Evolutionary conservation across 768 basidiomycete genomes (phyloP).

Genomic region (Boletellus sp.): DNA sequence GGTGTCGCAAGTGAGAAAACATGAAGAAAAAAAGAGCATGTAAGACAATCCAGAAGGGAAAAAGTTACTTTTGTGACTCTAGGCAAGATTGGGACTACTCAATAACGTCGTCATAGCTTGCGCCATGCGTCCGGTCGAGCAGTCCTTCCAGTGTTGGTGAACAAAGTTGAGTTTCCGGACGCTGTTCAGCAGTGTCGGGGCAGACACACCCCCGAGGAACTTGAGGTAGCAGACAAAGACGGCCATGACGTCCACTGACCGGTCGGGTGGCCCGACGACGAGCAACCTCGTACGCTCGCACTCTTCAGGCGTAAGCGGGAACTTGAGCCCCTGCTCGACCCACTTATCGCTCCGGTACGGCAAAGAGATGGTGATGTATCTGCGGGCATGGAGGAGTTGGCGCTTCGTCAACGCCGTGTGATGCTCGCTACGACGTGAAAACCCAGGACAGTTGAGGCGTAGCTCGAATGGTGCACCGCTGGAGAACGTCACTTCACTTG

Average conservation of each 20-base stretch:
- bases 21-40: too few species aligned
- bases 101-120: too few species aligned
- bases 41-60: too few species aligned
- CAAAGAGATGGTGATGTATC: not conserved
- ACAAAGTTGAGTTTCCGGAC: not conserved
- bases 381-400: slow-evolving; percentile 1
- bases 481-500: not conserved
- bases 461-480: not conserved
- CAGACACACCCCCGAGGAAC: slow-evolving; percentile 1
- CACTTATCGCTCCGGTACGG: not conserved
- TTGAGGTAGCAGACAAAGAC: slow-evolving; percentile 28
- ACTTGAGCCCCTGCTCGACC: not conserved
- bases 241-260: slow-evolving; percentile 29
- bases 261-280: slow-evolving; percentile 26
- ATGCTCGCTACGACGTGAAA: not conserved
- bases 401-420: not conserved
- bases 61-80: too few species aligned
- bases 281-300: slow-evolving; percentile 21
- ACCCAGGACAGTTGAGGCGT: slow-evolving; percentile 1
- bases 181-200: not conserved
- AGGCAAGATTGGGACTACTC: too few species aligned
- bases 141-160: not conserved
- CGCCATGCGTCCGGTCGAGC: not conserved
- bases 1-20: too few species aligned
- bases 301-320: not conserved